Evolutionary conservation across 768 basidiomycete species (phyloP), one percentile per base, ranked within the genome.

Genomic region (Boletus rufocinnamomeus): DNA sequence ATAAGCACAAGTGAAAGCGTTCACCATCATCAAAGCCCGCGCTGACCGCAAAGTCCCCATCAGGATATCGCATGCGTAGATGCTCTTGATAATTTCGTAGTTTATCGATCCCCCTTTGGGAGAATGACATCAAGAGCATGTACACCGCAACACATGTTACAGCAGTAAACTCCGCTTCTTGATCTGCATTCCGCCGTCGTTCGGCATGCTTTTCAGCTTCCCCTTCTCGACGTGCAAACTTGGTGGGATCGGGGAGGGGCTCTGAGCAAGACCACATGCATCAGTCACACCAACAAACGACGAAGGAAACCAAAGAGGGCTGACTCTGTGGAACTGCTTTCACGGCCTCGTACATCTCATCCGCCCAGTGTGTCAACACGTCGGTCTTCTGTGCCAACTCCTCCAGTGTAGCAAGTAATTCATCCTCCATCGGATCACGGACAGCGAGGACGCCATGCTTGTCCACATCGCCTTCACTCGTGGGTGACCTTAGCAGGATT

Each of bases 321-420:
- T 41, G 64, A 93, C 90, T 92, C 73, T 91, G 87, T 23, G 92
- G 90, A 37, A 91, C 79, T 17, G 86, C 88, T 71, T 93, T 93
- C 28, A 94, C 89, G 67, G 85, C 87, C 65, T 92, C 91, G 66
- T 92, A 91, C 84, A 97, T 88, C 79, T 94, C 90, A 63, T 98
- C 96, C 23, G 91, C 97, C 85, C 95, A 96, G 60, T 91, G 88
- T 56, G 91, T 90, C 58, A 98, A 76, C 52, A 95, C 94, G 59
- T 91, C 87, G 35, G 96, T 96, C 81, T 98, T 99, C 80, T 97
- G 93, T 35, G 95, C 96, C 4, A 95, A 77, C 62, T 95, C 91
- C 69, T 98, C 96, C 44, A 98, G 76, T 21, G 76, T 72, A 3
- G 79, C 84, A n/a, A 97, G 75, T n/a, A 97, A 73, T 59, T 85